Evolutionary conservation across 306 rosid species (phyloP).

Genomic region (Sphenostylis stenocarpa): DNA sequence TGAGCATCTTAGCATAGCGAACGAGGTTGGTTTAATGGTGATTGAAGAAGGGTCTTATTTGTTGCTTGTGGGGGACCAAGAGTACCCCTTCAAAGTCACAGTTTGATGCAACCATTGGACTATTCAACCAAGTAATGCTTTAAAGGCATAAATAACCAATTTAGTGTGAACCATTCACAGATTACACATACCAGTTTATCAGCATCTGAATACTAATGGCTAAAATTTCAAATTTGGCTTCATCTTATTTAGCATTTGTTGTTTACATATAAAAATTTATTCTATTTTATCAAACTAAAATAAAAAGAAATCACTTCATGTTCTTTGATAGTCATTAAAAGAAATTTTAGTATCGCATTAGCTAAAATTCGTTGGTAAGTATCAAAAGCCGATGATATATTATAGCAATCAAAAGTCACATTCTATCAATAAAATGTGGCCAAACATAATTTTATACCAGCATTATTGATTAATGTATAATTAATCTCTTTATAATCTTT

Average conservation of each 20-base stretch:
- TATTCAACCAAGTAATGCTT: slow-evolving; percentile 1
- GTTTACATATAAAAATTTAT: not conserved
- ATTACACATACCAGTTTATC: not conserved
- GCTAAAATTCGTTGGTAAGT: not conserved
- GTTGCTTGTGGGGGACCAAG: slow-evolving; percentile 69
- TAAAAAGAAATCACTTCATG: not conserved
- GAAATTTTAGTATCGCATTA: not conserved
- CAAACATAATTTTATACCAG: no score
- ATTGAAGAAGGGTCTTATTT: slow-evolving; percentile 71
- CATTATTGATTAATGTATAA: no score
- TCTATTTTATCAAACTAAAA: not conserved
- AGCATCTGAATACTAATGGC: not conserved
- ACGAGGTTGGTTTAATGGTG: slow-evolving; percentile 65
- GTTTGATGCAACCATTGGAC: slow-evolving; percentile 39
- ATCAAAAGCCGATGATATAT: no score
- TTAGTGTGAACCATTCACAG: not conserved
- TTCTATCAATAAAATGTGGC: no score
- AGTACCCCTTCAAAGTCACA: slow-evolving; percentile 52
- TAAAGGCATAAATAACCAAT: not conserved
- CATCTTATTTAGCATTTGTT: not conserved
- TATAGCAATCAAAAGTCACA: no score
- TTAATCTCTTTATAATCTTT: no score
- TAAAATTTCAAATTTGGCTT: no score
- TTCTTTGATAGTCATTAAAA: not conserved
- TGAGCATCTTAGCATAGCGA: slow-evolving; percentile 69